phyloP scores from a whole-genome alignment of 768 basidiomycete species.

The Lanmaoa rubissima region DNA sequence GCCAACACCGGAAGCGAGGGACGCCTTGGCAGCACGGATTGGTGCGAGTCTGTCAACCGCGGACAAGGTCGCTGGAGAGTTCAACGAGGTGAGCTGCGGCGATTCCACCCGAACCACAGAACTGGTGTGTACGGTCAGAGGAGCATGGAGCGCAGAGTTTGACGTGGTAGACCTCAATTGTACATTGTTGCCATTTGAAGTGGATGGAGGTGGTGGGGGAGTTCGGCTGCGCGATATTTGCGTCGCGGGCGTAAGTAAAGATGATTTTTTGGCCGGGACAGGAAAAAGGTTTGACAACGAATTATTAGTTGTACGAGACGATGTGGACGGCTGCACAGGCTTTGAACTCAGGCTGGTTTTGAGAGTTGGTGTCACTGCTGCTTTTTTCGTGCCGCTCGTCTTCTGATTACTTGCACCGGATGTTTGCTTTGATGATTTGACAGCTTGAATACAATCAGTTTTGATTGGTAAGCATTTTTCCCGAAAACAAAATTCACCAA shows the following conservation, averaged over 20 bases:
- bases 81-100: conserved; percentile 7
- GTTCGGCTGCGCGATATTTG: not conserved
- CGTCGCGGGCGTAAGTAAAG: not conserved
- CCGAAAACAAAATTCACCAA: conserved; percentile 6
- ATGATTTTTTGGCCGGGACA: not conserved
- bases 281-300: conserved; percentile 14
- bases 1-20: conserved; percentile 13
- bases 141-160: not conserved
- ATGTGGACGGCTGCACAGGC: not conserved
- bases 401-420: conserved; percentile 2
- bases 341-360: not conserved
- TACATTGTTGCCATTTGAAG: not conserved
- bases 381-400: conserved; percentile 5
- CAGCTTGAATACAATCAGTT: conserved; percentile 13
- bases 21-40: conserved; percentile 33
- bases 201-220: not conserved
- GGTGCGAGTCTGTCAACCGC: conserved; percentile 30
- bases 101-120: conserved; percentile 20
- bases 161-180: not conserved
- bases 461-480: not conserved
- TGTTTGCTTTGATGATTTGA: conserved; percentile 9
- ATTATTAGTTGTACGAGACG: conserved; percentile 20
- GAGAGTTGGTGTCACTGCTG: not conserved
- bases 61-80: conserved; percentile 4
- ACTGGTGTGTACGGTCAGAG: conserved; percentile 13